Conservation (phyloP, 2,329 filamentous ascomycete species). For the Exophiala spinifera region DNA sequence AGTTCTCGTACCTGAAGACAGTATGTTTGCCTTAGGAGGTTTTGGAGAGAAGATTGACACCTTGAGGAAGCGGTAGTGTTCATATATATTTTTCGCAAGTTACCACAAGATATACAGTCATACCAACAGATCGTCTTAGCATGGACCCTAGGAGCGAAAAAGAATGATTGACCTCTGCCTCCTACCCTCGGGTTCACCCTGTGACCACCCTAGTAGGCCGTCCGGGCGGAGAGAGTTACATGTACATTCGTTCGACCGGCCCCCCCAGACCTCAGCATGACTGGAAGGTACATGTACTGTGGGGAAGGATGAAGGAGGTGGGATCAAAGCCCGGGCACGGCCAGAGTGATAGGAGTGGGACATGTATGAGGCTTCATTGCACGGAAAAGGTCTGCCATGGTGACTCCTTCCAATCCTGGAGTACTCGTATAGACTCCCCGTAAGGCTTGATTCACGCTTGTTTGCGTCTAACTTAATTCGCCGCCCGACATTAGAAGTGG, state of each 20-base stretch:
- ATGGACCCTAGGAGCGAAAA: not conserved
- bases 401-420: not conserved
- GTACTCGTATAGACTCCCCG: not conserved
- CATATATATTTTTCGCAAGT: not conserved
- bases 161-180: not conserved
- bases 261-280: too few species aligned
- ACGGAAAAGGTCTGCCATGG: not conserved
- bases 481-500: too few species aligned
- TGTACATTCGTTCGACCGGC: not conserved
- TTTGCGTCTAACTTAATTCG: not conserved
- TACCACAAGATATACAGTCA: not conserved
- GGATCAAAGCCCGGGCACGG: not conserved
- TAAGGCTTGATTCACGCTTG: not conserved
- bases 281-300: not conserved
- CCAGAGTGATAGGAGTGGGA: not conserved
- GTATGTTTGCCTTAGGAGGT: not conserved
- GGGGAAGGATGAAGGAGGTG: not conserved
- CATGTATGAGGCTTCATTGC: not conserved
- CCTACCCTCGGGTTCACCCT: not conserved
- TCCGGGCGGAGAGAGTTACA: constrained; percentile 11
- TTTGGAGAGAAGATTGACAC: not conserved
- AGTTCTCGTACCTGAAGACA: not conserved
- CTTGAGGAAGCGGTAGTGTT: not conserved
- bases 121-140: not conserved
- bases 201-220: not conserved